These are phyloP conservation scores for Blastobotrys muscicola DNA, from an alignment of 805 yeast genomes.

Conservation along the genomic window DNA sequence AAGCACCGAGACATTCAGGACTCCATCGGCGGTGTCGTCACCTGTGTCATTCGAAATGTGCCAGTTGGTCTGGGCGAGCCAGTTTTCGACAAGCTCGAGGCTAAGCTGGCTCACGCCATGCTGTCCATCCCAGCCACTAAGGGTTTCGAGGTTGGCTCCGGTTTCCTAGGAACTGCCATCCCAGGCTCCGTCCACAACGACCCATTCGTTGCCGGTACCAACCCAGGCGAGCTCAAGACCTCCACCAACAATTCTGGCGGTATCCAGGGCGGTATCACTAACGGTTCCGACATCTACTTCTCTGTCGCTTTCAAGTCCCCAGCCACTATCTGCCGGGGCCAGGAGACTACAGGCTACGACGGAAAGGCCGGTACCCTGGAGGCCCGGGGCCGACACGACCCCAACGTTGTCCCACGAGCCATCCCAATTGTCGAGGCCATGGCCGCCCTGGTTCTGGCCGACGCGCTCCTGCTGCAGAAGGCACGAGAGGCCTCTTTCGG, in stretches of 20 bases:
- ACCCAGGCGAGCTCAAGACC: constrained; percentile 63
- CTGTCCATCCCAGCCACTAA: constrained; percentile 94
- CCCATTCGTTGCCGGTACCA: constrained; percentile 57
- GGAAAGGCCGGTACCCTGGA: constrained; percentile 83
- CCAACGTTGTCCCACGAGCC: constrained; percentile 97
- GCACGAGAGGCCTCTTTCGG: constrained; percentile 53
- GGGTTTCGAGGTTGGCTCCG: constrained; percentile 97
- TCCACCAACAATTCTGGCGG: constrained; percentile 92
- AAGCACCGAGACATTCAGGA: constrained; percentile 77
- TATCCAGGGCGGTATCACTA: constrained; percentile 94
- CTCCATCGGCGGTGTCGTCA: constrained; percentile 96
- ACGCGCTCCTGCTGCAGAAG: constrained; percentile 75
- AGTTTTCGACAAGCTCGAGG: constrained; percentile 93
- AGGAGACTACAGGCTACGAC: constrained; percentile 77
- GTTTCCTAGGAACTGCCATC: constrained; percentile 79
- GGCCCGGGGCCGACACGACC: constrained; percentile 98
- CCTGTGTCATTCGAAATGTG: constrained; percentile 89
- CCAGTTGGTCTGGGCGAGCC: constrained; percentile 99
- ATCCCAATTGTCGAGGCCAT: constrained; percentile 97
- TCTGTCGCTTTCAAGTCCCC: constrained; percentile 96
- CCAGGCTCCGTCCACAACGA: constrained; percentile 96
- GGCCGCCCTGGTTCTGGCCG: constrained; percentile 92
- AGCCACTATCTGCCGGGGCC: constrained; percentile 93
- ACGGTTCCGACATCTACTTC: constrained; percentile 92
- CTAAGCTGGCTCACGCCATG: constrained; percentile 95